Percentiles rank a stretch among this genome's conserved stretches.
Conservation (phyloP, 1,284 basidiomycete species). For the Malassezia slooffiae region DNA sequence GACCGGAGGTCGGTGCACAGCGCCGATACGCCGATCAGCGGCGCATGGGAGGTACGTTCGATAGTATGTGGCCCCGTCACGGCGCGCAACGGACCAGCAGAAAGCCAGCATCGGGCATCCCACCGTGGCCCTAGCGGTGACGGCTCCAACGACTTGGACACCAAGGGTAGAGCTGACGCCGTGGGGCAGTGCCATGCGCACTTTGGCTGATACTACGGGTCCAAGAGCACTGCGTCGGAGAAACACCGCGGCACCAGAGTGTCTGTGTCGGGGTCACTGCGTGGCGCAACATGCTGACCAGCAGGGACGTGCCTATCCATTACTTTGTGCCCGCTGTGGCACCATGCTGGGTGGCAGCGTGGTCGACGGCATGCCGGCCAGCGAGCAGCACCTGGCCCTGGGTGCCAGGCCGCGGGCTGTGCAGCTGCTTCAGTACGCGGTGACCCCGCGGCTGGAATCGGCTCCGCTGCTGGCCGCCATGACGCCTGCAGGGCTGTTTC, state of each 20-base stretch:
- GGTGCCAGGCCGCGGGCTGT: background rate
- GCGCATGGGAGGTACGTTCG: slow-evolving; percentile 13
- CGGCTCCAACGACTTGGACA: too few relatives aligned
- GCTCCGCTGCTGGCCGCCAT: background rate
- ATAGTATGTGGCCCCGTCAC: background rate
- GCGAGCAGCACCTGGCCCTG: too few relatives aligned
- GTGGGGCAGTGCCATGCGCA: slow-evolving; percentile 2
- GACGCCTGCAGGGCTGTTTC: background rate
- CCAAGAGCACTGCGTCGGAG: slow-evolving; percentile 3
- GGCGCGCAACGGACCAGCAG: slow-evolving; percentile 12
- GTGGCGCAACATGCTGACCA: slow-evolving; percentile 6
- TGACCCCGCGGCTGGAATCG: background rate
- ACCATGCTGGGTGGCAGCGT: background rate
- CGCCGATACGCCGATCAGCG: background rate
- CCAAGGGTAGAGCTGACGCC: too few relatives aligned
- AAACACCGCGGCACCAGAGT: slow-evolving; percentile 9
- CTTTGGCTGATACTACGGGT: slow-evolving; percentile 18
- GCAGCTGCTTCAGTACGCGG: slow-evolving; percentile 4
- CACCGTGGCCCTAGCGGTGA: slow-evolving; percentile 6
- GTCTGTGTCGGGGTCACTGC: slow-evolving; percentile 5
- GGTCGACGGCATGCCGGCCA: background rate
- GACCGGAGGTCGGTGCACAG: background rate
- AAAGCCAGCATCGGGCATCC: slow-evolving; percentile 8
- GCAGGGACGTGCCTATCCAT: background rate
- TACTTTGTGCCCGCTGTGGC: background rate